These are phyloP conservation scores for Quercus cerris DNA, from an alignment of 306 rosid genomes.

Conservation along the genomic window DNA sequence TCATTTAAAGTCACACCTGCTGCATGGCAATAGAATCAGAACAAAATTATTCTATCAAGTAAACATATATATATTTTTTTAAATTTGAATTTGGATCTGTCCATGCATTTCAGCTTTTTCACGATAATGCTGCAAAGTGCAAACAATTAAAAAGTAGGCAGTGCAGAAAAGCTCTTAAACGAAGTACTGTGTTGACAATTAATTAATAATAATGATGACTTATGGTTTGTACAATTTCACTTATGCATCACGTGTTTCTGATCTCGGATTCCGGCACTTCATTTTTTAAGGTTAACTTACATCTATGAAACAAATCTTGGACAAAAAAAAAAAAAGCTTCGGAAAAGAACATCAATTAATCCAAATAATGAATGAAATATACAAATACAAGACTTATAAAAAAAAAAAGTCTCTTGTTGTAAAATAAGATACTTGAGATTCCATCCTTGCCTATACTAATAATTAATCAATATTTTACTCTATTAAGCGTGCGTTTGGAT, in stretches of 20 bases:
- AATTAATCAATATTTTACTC: too few species aligned
- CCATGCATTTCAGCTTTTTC: neutral
- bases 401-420: too few species aligned
- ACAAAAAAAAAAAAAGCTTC: neutral
- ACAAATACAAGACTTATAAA: too few species aligned
- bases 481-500: too few species aligned
- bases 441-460: fast-evolving
- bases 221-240: neutral
- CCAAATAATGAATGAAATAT: neutral
- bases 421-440: too few species aligned
- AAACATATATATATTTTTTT: neutral
- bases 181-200: neutral
- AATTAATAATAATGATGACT: neutral
- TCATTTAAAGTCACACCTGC: too few species aligned
- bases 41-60: too few species aligned
- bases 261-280: slow-evolving; percentile 9
- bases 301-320: neutral
- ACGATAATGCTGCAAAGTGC: neutral
- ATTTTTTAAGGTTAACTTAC: neutral
- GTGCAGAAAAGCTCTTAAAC: neutral
- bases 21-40: too few species aligned
- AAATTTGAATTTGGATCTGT: neutral
- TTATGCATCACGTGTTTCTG: slow-evolving; percentile 20
- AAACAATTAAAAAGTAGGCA: neutral
- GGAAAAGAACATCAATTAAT: neutral